Evolutionary conservation across 148 eudicot genomes (phyloP).

Genomic region (Arbutus unedo): DNA sequence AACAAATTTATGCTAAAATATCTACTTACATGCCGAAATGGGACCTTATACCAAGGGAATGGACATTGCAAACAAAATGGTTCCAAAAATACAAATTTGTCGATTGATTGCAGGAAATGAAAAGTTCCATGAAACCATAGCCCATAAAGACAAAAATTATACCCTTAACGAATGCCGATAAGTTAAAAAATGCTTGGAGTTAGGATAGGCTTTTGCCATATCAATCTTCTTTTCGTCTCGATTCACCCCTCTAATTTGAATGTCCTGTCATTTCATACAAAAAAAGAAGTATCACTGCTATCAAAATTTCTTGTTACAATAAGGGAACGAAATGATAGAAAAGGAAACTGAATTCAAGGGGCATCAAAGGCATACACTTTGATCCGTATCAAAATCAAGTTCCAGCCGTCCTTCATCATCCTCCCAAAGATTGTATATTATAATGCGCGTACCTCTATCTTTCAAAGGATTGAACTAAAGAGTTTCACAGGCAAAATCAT

Average conservation of each 20-base stretch:
- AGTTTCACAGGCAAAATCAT: background rate
- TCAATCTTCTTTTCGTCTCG: constrained; percentile 79
- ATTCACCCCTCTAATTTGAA: constrained; percentile 84
- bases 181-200: constrained; percentile 78
- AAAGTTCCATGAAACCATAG: background rate
- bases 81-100: background rate
- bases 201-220: constrained; percentile 71
- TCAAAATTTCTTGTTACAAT: background rate
- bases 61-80: background rate
- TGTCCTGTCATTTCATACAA: constrained; percentile 47
- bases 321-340: background rate
- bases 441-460: constrained; percentile 76
- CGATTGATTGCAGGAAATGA: background rate
- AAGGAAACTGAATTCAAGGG: background rate
- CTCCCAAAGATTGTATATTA: constrained; percentile 96
- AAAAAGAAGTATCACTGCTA: background rate
- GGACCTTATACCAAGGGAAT: no score
- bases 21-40: no score
- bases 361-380: constrained; percentile 43
- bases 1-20: background rate
- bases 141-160: constrained; percentile 12
- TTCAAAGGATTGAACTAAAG: constrained; percentile 60
- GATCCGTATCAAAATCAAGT: constrained; percentile 80
- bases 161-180: constrained; percentile 91
- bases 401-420: constrained; percentile 80